Percentiles rank a stretch among this genome's conserved stretches.
phyloP scores from a whole-genome alignment of 495 filamentous ascomycete species.

The Aspergillus cristatus region DNA sequence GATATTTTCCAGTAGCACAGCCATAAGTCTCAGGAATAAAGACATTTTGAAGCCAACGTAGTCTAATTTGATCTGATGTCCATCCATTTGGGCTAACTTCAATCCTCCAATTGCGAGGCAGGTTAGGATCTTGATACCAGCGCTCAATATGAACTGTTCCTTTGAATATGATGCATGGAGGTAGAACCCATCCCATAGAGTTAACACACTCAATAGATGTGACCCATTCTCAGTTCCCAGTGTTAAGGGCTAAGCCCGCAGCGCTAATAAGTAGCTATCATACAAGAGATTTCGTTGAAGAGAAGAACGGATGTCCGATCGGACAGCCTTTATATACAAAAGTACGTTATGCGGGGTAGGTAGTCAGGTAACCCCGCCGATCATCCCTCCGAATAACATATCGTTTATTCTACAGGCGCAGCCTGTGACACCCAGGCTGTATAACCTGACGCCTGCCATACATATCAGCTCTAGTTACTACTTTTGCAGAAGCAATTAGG shows the following conservation, averaged over 20 bases:
- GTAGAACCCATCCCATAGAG: slow-evolving; percentile 13
- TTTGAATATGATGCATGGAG: slow-evolving; percentile 20
- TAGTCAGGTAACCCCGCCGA: no score
- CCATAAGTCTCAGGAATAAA: slow-evolving; percentile 8
- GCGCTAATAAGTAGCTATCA: no score
- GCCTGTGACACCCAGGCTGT: no score
- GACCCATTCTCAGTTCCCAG: slow-evolving; percentile 32
- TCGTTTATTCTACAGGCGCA: no score
- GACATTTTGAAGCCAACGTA: not conserved
- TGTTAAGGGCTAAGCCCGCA: no score
- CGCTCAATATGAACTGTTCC: slow-evolving; percentile 5
- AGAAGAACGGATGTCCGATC: no score
- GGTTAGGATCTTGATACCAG: slow-evolving; percentile 2
- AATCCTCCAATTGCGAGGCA: not conserved
- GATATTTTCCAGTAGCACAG: slow-evolving; percentile 2
- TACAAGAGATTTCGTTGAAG: no score
- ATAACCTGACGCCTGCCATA: slow-evolving; percentile 6
- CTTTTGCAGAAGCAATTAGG: slow-evolving; percentile 14
- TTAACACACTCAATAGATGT: slow-evolving; percentile 27
- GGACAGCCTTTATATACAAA: no score
- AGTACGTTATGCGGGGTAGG: no score
- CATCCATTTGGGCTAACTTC: not conserved
- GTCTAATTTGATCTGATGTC: slow-evolving; percentile 1
- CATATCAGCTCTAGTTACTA: slow-evolving; percentile 13
- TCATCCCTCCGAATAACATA: no score